Conservation (phyloP, 257 asterid genomes). For the Solanum medicagineum region DNA sequence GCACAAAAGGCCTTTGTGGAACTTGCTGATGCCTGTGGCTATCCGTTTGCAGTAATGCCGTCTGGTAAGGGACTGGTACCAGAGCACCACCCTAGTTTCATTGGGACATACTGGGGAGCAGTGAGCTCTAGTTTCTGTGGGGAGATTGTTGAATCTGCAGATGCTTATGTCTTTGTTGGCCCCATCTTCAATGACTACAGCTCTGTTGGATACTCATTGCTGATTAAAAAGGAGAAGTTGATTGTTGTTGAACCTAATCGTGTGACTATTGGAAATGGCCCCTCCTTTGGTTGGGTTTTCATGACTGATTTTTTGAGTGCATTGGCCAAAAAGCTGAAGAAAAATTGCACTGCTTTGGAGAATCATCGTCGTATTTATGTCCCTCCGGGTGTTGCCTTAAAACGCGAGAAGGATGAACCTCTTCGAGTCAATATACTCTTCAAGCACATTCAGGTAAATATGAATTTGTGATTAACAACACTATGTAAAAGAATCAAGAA, state of each 20-base stretch:
- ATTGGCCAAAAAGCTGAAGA: constrained; percentile 14
- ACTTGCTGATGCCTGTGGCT: constrained; percentile 16
- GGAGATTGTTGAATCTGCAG: constrained; percentile 26
- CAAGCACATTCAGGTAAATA: constrained; percentile 20
- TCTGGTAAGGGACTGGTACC: constrained; percentile 22
- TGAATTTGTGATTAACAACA: background rate
- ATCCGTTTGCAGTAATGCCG: constrained; percentile 17
- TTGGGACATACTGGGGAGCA: constrained; percentile 28
- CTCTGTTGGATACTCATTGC: constrained; percentile 21
- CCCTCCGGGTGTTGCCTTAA: constrained; percentile 18
- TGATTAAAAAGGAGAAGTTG: constrained; percentile 18
- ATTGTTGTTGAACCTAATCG: constrained; percentile 15
- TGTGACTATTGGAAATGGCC: constrained; percentile 18
- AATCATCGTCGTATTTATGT: constrained; percentile 16
- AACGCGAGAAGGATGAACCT: constrained; percentile 8
- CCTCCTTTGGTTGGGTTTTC: constrained; percentile 25
- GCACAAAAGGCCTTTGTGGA: constrained; percentile 20
- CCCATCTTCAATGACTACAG: constrained; percentile 27
- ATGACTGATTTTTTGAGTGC: constrained; percentile 16
- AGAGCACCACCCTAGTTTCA: constrained; percentile 18
- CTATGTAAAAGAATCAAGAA: background rate
- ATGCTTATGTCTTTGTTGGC: constrained; percentile 24
- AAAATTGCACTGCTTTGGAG: constrained; percentile 17
- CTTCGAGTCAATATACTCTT: constrained; percentile 21
- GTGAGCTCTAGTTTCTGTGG: constrained; percentile 19